A percentile compares a stretch with the other conserved stretches of the same genome.
Evolutionary conservation across 2,329 filamentous ascomycete species (phyloP).

Genomic region (Pyricularia sp.): DNA sequence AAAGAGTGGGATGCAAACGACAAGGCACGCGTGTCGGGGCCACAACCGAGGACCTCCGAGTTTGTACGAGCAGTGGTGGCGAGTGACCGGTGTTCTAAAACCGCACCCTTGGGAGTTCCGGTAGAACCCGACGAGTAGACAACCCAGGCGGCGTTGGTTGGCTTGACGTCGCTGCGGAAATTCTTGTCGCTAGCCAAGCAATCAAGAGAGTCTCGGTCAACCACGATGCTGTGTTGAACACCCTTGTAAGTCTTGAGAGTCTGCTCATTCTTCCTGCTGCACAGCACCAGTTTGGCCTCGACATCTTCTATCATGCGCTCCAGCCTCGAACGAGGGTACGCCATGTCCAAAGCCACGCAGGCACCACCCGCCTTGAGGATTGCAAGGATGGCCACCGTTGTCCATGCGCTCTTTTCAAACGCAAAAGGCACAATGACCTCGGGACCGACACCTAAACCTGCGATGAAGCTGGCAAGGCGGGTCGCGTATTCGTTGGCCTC

Average conservation of each 20-base stretch:
- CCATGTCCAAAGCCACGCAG: not conserved
- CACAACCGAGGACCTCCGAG: not conserved
- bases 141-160: slow-evolving; percentile 21
- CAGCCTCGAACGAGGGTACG: not conserved
- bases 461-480: slow-evolving; percentile 11
- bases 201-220: not conserved
- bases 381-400: not conserved
- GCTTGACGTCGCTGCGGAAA: not conserved
- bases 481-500: slow-evolving; percentile 28
- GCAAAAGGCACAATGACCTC: slow-evolving; percentile 25
- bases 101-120: slow-evolving; percentile 41
- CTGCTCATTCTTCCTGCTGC: not conserved
- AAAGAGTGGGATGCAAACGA: slow-evolving; percentile 22
- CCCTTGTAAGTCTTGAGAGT: not conserved
- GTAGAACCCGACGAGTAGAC: slow-evolving; percentile 51
- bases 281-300: not conserved
- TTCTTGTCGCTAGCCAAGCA: not conserved
- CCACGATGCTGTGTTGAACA: not conserved
- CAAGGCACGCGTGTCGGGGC: slow-evolving; percentile 7
- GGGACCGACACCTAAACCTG: slow-evolving; percentile 31
- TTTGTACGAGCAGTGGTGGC: slow-evolving; percentile 4
- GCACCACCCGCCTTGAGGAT: not conserved
- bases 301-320: not conserved
- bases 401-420: not conserved
- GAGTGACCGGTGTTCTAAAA: not conserved